Conservation (phyloP, 371 early-diverging fungal genomes). For the Mortierella sp. region DNA sequence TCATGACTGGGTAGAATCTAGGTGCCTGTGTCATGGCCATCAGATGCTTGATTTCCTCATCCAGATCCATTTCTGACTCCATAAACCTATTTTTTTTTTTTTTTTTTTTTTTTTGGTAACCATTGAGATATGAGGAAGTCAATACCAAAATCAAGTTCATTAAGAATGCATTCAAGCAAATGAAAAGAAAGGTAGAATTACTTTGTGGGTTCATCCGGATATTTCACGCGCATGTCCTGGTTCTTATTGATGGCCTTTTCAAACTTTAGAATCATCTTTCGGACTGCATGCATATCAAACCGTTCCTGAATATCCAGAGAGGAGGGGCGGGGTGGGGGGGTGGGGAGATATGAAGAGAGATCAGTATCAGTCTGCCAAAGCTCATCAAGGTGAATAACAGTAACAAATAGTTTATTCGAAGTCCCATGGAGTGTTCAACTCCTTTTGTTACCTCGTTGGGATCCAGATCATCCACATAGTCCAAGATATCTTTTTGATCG, state of each 20-base stretch:
- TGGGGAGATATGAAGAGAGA: not conserved
- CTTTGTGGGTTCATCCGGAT: constrained; percentile 80
- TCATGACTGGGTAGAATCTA: constrained; percentile 77
- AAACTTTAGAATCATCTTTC: constrained; percentile 82
- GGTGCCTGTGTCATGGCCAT: constrained; percentile 82
- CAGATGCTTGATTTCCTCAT: constrained; percentile 86
- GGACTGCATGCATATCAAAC: constrained; percentile 72
- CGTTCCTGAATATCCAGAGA: constrained; percentile 57
- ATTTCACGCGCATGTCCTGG: constrained; percentile 87
- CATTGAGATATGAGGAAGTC: no score
- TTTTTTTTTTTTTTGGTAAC: not conserved
- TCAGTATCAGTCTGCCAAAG: not conserved
- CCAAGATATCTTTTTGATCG: constrained; percentile 80
- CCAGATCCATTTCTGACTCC: constrained; percentile 95
- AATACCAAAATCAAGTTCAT: constrained; percentile 18
- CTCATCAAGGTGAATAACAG: not conserved
- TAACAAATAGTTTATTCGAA: not conserved
- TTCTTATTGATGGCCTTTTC: constrained; percentile 90
- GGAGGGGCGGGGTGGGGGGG: not conserved
- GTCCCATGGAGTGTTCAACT: not conserved
- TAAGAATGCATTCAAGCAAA: not conserved
- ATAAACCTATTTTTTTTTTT: constrained; percentile 70
- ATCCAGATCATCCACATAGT: constrained; percentile 87
- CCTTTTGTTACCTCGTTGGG: constrained; percentile 66
- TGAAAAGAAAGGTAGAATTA: constrained; percentile 18